Evolutionary conservation across 176 grass and related monocot genomes (phyloP).

Genomic region (Canna indica): DNA sequence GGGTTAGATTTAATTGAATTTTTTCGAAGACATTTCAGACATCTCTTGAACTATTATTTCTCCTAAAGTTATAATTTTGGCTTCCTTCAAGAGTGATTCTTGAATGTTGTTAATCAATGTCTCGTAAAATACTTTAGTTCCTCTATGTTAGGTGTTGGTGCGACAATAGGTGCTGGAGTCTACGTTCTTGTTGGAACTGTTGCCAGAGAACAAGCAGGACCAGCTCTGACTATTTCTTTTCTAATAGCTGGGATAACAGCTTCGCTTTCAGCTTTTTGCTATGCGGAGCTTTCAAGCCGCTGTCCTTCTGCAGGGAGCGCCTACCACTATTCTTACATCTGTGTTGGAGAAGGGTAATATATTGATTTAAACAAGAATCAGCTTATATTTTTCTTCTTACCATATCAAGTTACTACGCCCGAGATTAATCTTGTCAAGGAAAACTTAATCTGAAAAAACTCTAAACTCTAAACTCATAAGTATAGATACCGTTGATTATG

Average conservation of each 20-base stretch:
- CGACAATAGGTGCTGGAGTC: constrained; percentile 72
- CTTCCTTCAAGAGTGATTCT: neutral
- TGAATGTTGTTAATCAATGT: constrained; percentile 7
- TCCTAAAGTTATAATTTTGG: neutral
- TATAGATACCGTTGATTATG: neutral
- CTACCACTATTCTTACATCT: constrained; percentile 90
- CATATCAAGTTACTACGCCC: neutral
- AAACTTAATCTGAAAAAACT: neutral
- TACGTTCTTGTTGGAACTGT: constrained; percentile 90
- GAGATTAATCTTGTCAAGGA: neutral
- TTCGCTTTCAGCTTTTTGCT: constrained; percentile 71
- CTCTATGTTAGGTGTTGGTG: constrained; percentile 47
- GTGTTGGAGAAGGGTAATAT: constrained; percentile 79
- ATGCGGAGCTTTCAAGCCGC: constrained; percentile 82
- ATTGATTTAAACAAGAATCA: neutral
- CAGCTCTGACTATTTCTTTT: constrained; percentile 69
- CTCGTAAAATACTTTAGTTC: constrained; percentile 4
- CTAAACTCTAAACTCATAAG: neutral
- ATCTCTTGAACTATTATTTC: neutral
- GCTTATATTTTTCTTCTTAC: neutral
- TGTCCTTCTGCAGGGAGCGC: constrained; percentile 86
- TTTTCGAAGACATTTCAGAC: too few species aligned
- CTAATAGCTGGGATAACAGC: constrained; percentile 70
- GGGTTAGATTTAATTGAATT: neutral
- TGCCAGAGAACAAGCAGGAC: constrained; percentile 71